A percentile compares a stretch with the other conserved stretches of the same genome.
Evolutionary conservation across 2,329 filamentous ascomycete species (phyloP).

Genomic region (Pseudogymnoascus sp.): DNA sequence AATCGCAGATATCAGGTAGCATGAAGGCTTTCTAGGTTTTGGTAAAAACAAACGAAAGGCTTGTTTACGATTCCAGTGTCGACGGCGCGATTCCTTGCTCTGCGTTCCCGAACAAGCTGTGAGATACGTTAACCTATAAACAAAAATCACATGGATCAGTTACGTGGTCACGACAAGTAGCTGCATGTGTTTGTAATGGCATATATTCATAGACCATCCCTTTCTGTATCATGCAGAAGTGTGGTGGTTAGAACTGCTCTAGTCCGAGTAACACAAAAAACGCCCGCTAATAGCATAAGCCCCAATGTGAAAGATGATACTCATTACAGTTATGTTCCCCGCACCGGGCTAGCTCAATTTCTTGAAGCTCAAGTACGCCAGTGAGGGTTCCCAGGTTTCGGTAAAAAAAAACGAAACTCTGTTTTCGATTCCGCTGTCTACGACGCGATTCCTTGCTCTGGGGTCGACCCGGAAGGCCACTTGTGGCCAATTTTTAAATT

Average conservation of each 20-base stretch:
- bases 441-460: background rate
- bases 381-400: background rate
- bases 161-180: background rate
- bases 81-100: no score
- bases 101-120: background rate
- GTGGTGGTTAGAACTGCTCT: slow-evolving; percentile 1
- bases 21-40: no score
- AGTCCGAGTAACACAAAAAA: background rate
- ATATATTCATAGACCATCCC: slow-evolving; percentile 1
- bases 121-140: background rate
- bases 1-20: no score
- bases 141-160: background rate
- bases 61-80: no score
- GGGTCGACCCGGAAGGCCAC: background rate
- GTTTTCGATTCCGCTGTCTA: background rate
- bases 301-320: slow-evolving; percentile 4
- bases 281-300: slow-evolving; percentile 7
- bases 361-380: background rate
- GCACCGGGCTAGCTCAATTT: slow-evolving; percentile 2
- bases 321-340: background rate
- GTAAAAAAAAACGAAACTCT: slow-evolving; percentile 4
- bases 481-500: background rate
- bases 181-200: background rate
- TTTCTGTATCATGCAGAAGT: background rate
- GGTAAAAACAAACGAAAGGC: no score